Evolutionary conservation across 352 stramenopile species (phyloP), one percentile per base, ranked within the genome.

Genomic region (Phytophthora meadii): DNA sequence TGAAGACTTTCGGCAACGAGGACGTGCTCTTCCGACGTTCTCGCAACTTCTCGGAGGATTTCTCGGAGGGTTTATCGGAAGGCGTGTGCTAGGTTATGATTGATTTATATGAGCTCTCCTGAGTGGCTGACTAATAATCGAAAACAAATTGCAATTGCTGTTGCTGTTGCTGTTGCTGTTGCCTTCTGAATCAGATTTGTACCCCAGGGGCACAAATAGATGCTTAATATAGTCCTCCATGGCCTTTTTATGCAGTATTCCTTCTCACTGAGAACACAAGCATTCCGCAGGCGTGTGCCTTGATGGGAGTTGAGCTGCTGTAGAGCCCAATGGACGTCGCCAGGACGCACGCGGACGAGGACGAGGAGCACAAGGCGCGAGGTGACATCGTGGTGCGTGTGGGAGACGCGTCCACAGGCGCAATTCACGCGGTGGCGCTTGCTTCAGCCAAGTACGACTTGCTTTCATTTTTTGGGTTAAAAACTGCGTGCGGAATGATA

Each of bases 1-100:
- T 89, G 71, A 92, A 91, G 68, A 77, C 74, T 4, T 90, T 92
- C 42, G 70, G 79, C 47, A 81, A 70, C 52, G 81, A 88, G 28
- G 81, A 91, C 41, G 62, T 91, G 56, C 57, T 85, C 15, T 94
- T 92, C 60, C 76, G 68, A 11, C 84, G 83, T 41, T 72, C 77
- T 61, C 82, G 78, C 44, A 84, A 84, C 40, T 81, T 87, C 44
- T 94, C 86, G 15, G 84, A 93, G 54, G 85, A 94, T 50, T 78
- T 90, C 39, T 88, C 77, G 5, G 85, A 93, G 51, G 80, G 83
- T 3, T 58, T 94, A 41, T 89, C 83, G 32, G 86, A 94, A 71
- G 86, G 86, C 54, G 86, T 94, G 54, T 94, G 86, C 78, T 94
- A 85, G 61, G 52, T 65, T 67, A 36, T 36, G 30, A 36, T 65